phyloP scores from a whole-genome alignment of 2,329 filamentous ascomycete genomes.

The Fusarium lyarnte region DNA sequence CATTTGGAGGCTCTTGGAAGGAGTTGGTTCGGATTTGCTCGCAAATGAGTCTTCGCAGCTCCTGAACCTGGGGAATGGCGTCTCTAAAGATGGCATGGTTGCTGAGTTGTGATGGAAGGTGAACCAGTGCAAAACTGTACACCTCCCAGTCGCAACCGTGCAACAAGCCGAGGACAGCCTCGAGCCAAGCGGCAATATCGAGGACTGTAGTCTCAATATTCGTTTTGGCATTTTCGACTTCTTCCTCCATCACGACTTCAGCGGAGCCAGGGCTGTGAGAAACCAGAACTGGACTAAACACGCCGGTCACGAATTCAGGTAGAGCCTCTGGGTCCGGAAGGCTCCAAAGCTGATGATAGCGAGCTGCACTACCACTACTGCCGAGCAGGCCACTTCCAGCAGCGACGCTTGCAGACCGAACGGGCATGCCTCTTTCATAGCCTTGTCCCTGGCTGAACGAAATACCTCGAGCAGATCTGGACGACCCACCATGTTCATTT shows the following conservation, averaged over 20 bases:
- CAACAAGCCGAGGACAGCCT: slow-evolving; percentile 77
- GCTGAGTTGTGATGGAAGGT: slow-evolving; percentile 85
- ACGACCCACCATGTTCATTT: slow-evolving; percentile 52
- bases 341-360: slow-evolving; percentile 66
- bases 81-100: slow-evolving; percentile 87
- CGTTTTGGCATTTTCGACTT: slow-evolving; percentile 23
- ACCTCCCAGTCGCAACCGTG: slow-evolving; percentile 87
- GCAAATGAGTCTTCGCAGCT: slow-evolving; percentile 79
- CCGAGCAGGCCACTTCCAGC: slow-evolving; percentile 46
- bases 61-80: slow-evolving; percentile 77
- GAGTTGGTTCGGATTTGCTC: slow-evolving; percentile 81
- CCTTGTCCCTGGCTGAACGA: slow-evolving; percentile 61
- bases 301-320: slow-evolving; percentile 57
- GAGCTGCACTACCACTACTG: slow-evolving; percentile 38
- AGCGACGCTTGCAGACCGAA: slow-evolving; percentile 55
- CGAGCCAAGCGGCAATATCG: slow-evolving; percentile 76
- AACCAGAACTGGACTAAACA: slow-evolving; percentile 62
- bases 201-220: slow-evolving; percentile 58
- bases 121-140: slow-evolving; percentile 88
- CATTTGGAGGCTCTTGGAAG: slow-evolving; percentile 82
- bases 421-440: slow-evolving; percentile 54
- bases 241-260: slow-evolving; percentile 4
- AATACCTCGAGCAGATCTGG: slow-evolving; percentile 59
- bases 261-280: slow-evolving; percentile 48
- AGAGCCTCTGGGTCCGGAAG: slow-evolving; percentile 66